Base-by-base conservation (phyloP, 1,284 basidiomycete species). In the Blastosporella zonata region DNA sequence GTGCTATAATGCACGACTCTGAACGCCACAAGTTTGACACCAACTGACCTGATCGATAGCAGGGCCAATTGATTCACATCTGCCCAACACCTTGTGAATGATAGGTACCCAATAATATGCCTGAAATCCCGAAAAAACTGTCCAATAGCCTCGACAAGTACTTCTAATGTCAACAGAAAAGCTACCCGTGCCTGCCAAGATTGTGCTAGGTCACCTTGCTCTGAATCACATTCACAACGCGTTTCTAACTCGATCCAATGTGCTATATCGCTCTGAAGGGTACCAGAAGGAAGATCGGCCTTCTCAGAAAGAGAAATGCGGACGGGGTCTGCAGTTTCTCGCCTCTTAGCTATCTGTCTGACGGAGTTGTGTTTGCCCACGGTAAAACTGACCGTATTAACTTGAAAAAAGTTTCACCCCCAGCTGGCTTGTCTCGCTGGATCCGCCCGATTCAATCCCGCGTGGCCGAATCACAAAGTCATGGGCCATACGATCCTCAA, bases 221-320 rank as follows among this genome's bases (percentile, higher is more conserved):
- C n/a, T n/a, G n/a, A n/a, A n/a, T n/a, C n/a, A n/a, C n/a, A n/a
- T n/a, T n/a, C n/a, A n/a, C n/a, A n/a, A n/a, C n/a, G n/a, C n/a
- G n/a, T n/a, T n/a, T n/a, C n/a, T n/a, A n/a, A n/a, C n/a, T n/a
- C n/a, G n/a, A n/a, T 28, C 6, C 20, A 22, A 72, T 67, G 50
- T 49, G 15, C 53, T 64, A 6, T 73, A 73, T 49, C 72, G 69
- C 55, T 71, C 70, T 20, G 28, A 49, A 7, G 60, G 62, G 44
- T 74, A 70, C 47, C 70, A 74, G 52, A 66, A 58, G 31, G 46
- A 42, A 6, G 66, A 70, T 47, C 71, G 72, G 69, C 37, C 56
- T 8, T 25, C 40, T 2, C 72, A 74, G 47, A 72, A 72, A 47
- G 3, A 22, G 4, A 36, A 42, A 6, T 74, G 72, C 55, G 65